phyloP scores from a whole-genome alignment of 306 rosid species.

The Carpinus viminea region DNA sequence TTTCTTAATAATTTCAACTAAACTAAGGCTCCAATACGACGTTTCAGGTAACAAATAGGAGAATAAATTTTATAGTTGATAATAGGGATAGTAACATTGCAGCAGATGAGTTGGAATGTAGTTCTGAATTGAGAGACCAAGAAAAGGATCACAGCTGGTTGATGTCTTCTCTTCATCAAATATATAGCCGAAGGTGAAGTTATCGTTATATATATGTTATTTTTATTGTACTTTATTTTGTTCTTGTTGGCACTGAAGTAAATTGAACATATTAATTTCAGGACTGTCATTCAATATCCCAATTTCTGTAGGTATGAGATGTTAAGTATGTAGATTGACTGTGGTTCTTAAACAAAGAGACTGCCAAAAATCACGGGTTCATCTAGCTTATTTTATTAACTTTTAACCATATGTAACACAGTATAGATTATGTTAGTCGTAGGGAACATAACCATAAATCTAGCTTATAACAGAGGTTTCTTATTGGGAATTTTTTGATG shows the following conservation, averaged over 20 bases:
- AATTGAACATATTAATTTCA: not conserved
- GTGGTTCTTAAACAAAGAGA: not conserved
- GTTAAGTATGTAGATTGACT: not conserved
- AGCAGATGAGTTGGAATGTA: slow-evolving; percentile 42
- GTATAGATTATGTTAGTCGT: not conserved
- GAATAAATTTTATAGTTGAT: slow-evolving; percentile 90
- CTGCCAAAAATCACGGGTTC: not conserved
- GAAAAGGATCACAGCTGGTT: slow-evolving; percentile 89
- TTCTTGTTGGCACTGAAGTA: slow-evolving; percentile 1
- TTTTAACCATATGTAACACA: not conserved
- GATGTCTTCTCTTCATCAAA: slow-evolving; percentile 88
- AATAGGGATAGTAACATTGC: slow-evolving; percentile 46
- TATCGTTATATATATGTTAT: slow-evolving; percentile 2
- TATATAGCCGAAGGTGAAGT: slow-evolving; percentile 86
- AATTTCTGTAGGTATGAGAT: not conserved
- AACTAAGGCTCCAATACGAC: slow-evolving; percentile 28
- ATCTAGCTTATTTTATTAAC: not conserved
- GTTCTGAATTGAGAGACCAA: slow-evolving; percentile 40
- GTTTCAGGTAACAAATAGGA: slow-evolving; percentile 78
- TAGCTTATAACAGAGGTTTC: not conserved
- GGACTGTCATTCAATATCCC: not conserved
- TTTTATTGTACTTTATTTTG: slow-evolving; percentile 19
- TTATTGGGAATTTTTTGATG: not conserved
- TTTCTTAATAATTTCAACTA: slow-evolving; percentile 27
- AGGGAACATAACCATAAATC: not conserved